These are phyloP conservation scores for Elongisporangium anandrum DNA, from an alignment of 352 stramenopile species.

Conservation along the genomic window DNA sequence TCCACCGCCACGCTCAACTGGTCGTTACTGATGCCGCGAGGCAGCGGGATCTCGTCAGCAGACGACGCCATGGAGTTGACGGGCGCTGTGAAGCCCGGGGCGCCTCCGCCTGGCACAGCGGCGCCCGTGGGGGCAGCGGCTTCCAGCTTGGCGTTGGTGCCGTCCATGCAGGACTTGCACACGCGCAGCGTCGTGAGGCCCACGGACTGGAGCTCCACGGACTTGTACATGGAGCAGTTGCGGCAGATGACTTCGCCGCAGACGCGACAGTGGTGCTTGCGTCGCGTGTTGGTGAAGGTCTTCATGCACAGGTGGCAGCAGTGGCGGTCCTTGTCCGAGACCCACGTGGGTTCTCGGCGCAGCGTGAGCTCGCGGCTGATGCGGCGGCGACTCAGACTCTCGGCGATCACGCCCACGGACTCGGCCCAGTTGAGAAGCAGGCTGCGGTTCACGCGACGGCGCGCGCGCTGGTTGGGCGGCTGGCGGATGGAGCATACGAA, in stretches of 20 bases:
- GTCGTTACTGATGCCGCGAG: conserved; percentile 32
- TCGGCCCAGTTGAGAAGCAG: conserved; percentile 70
- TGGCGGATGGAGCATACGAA: conserved; percentile 82
- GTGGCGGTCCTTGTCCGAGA: conserved; percentile 75
- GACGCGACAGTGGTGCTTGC: conserved; percentile 75
- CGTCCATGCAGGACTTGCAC: conserved; percentile 78
- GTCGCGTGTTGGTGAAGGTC: conserved; percentile 74
- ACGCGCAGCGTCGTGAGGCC: conserved; percentile 72
- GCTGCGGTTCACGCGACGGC: conserved; percentile 57
- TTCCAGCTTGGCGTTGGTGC: conserved; percentile 22
- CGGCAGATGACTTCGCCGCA: conserved; percentile 86
- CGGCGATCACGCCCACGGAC: conserved; percentile 57
- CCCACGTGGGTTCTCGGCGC: conserved; percentile 68
- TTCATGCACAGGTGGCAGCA: conserved; percentile 83
- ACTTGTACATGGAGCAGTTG: conserved; percentile 75
- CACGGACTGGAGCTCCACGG: conserved; percentile 66
- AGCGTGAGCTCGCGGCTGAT: conserved; percentile 76
- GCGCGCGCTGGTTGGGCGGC: conserved; percentile 48
- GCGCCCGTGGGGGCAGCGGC: conserved; percentile 11
- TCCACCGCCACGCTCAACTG: conserved; percentile 58
- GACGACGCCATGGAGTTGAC: conserved; percentile 13
- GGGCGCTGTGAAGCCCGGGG: not conserved
- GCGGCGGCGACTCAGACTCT: conserved; percentile 57
- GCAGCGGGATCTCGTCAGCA: conserved; percentile 16
- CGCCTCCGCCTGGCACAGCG: not conserved